These are phyloP conservation scores for Hanseniaspora thailandica DNA, from an alignment of 805 yeast species.

Conservation along the genomic window DNA sequence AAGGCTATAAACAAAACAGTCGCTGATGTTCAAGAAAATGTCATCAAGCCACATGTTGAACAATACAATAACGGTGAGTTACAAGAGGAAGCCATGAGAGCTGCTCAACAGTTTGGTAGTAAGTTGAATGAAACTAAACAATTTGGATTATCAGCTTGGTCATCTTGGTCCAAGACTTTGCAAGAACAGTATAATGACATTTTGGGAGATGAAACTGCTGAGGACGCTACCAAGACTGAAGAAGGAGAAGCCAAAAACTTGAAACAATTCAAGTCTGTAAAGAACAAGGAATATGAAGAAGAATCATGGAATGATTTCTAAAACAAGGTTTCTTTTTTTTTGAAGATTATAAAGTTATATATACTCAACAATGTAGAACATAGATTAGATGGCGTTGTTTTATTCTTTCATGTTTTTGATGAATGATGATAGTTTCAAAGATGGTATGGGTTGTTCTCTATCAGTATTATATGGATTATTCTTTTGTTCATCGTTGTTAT, in stretches of 20 bases:
- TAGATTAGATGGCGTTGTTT: not conserved
- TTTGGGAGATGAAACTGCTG: conserved; percentile 25
- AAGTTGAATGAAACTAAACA: conserved; percentile 80
- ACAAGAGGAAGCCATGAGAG: conserved; percentile 70
- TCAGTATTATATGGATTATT: not conserved
- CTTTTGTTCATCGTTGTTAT: not conserved
- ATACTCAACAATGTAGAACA: not conserved
- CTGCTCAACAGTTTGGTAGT: conserved; percentile 95
- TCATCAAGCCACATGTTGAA: conserved; percentile 81
- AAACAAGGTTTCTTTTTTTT: not conserved
- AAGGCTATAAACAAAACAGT: conserved; percentile 74
- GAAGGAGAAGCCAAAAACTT: conserved; percentile 10
- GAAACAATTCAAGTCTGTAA: conserved; percentile 29
- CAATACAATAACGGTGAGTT: conserved; percentile 63
- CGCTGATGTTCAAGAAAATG: conserved; percentile 73
- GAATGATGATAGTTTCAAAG: not conserved
- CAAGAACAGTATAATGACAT: conserved; percentile 28
- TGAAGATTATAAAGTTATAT: not conserved
- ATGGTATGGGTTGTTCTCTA: not conserved
- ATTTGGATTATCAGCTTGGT: conserved; percentile 59
- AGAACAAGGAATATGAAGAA: conserved; percentile 36
- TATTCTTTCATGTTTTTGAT: not conserved
- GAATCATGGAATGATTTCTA: conserved; percentile 64
- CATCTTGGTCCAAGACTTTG: conserved; percentile 40
- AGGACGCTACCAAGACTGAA: conserved; percentile 42